phyloP scores from a whole-genome alignment of 176 grass and related monocot genomes.

The Phyllostachys edulis region DNA sequence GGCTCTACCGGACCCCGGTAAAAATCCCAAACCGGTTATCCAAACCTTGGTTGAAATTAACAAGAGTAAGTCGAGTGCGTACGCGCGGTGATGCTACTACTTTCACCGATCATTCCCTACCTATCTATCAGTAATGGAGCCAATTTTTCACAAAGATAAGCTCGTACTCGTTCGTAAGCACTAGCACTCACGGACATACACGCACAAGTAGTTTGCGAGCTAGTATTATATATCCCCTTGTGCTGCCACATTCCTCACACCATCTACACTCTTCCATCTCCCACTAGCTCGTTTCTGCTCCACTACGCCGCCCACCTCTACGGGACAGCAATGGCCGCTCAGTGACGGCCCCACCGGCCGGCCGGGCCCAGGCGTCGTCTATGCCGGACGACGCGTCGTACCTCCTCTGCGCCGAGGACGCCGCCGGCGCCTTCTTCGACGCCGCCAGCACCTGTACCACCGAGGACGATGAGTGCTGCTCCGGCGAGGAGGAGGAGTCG shows the following conservation, averaged over 20 bases:
- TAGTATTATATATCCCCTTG: slow-evolving; percentile 46
- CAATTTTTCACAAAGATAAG: neutral
- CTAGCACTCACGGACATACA: neutral
- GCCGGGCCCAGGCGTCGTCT: neutral
- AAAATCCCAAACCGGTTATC: too few relatives aligned
- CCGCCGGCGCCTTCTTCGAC: slow-evolving; percentile 43
- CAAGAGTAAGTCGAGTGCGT: neutral
- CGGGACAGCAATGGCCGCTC: slow-evolving; percentile 37
- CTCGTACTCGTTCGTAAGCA: neutral
- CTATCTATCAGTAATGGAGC: slow-evolving; percentile 18
- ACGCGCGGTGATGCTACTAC: neutral
- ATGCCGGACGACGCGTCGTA: slow-evolving; percentile 62
- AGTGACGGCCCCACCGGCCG: slow-evolving; percentile 38
- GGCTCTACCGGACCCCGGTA: too few relatives aligned
- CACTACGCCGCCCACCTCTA: slow-evolving; percentile 27
- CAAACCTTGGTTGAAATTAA: neutral
- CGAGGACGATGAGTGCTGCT: slow-evolving; percentile 27
- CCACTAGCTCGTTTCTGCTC: slow-evolving; percentile 45
- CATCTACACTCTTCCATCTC: slow-evolving; percentile 5
- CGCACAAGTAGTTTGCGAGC: neutral
- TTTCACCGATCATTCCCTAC: slow-evolving; percentile 38
- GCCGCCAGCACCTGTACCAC: neutral
- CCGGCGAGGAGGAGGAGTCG: slow-evolving; percentile 26
- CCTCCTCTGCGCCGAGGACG: slow-evolving; percentile 80
- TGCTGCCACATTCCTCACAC: slow-evolving; percentile 43